Evolutionary conservation across 257 asterid genomes (phyloP).

Genomic region (Nicotiana paniculata): DNA sequence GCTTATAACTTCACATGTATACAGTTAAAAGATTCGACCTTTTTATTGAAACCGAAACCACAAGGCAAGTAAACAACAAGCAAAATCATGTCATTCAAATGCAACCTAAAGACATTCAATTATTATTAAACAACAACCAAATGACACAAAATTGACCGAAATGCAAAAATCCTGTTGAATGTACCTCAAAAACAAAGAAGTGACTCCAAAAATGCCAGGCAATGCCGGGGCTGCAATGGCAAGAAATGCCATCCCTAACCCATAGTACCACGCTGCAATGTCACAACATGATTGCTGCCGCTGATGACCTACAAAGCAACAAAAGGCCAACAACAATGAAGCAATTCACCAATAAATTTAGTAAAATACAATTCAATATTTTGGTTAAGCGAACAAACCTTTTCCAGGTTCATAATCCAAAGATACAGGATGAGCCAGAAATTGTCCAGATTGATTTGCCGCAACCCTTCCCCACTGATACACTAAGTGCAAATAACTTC

Average conservation of each 20-base stretch:
- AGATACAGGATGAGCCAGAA: constrained; percentile 36
- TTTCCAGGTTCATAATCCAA: constrained; percentile 69
- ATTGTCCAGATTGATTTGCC: constrained; percentile 44
- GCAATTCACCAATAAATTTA: constrained; percentile 6
- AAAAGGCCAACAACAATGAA: constrained; percentile 12
- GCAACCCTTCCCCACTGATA: constrained; percentile 62
- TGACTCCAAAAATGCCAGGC: constrained; percentile 70
- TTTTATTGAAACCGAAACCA: not conserved
- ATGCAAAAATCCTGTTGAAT: not conserved
- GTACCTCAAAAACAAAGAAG: constrained; percentile 76
- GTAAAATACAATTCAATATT: not conserved
- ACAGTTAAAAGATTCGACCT: not conserved
- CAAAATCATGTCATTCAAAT: not conserved
- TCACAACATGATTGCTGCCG: constrained; percentile 64
- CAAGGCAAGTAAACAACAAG: not conserved
- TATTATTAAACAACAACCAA: not conserved
- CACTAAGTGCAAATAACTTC: constrained; percentile 62
- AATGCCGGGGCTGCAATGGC: constrained; percentile 73
- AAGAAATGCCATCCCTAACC: constrained; percentile 68
- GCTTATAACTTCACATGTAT: not conserved
- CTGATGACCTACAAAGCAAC: constrained; percentile 55
- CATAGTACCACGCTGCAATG: constrained; percentile 60
- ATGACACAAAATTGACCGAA: not conserved
- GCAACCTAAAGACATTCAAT: not conserved
- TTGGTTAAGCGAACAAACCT: constrained; percentile 37